Percentiles rank a stretch among this genome's conserved stretches.
Conservation (phyloP, 176 grass and related monocot genomes). For the Raddia guianensis region DNA sequence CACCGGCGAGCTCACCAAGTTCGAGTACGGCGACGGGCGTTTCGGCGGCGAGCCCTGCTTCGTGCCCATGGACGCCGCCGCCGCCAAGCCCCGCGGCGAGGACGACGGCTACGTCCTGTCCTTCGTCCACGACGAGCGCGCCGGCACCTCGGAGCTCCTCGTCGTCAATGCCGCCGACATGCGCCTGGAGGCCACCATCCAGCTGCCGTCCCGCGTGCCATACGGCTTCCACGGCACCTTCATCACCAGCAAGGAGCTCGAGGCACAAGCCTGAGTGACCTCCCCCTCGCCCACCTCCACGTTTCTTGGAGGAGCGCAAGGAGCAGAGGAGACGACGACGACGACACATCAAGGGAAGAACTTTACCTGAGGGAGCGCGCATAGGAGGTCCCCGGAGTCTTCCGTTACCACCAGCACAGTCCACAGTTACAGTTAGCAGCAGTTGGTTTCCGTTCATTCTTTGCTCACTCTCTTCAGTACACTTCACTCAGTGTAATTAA, state of each 20-base stretch:
- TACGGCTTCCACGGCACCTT: constrained; percentile 97
- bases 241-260: constrained; percentile 58
- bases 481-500: constrained; percentile 25
- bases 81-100: constrained; percentile 47
- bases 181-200: constrained; percentile 74
- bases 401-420: constrained; percentile 1
- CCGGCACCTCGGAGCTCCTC: constrained; percentile 71
- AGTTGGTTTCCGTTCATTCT: constrained; percentile 15
- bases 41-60: constrained; percentile 97
- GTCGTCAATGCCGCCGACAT: constrained; percentile 82
- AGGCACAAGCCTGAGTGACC: constrained; percentile 58
- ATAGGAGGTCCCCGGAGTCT: constrained; percentile 51
- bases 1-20: constrained; percentile 68
- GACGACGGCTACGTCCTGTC: constrained; percentile 85
- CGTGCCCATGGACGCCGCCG: constrained; percentile 47
- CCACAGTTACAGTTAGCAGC: constrained; percentile 38
- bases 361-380: constrained; percentile 42
- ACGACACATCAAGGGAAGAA: constrained; percentile 26
- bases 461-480: neutral
- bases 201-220: constrained; percentile 83
- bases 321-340: constrained; percentile 22
- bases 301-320: constrained; percentile 48
- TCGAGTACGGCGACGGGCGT: constrained; percentile 63
- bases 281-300: constrained; percentile 20
- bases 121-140: constrained; percentile 77